phyloP scores from a whole-genome alignment of 108 stramenopile species.

The Discostella pseudostelligera region DNA sequence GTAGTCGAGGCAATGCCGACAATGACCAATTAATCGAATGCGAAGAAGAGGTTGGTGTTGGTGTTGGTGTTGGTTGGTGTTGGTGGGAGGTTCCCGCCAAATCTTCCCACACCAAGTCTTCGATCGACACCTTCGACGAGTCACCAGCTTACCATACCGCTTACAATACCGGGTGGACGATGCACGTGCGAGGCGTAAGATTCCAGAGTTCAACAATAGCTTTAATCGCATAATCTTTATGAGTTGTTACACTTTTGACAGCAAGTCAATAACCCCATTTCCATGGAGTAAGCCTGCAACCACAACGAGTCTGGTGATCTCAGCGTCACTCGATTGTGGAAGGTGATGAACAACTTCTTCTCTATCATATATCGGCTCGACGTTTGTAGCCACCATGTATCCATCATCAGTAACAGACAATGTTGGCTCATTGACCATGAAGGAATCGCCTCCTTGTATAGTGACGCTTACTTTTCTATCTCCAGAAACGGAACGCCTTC shows the following conservation, averaged over 20 bases:
- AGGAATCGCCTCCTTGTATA: slow-evolving; percentile 47
- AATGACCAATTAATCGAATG: too few relatives aligned
- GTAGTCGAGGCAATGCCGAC: too few relatives aligned
- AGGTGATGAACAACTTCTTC: neutral
- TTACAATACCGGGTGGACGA: too few relatives aligned
- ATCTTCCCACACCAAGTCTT: too few relatives aligned
- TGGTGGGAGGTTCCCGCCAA: too few relatives aligned
- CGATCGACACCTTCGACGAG: too few relatives aligned
- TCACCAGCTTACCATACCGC: too few relatives aligned
- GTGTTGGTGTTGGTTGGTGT: too few relatives aligned
- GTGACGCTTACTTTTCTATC: slow-evolving; percentile 45
- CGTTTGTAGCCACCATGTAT: slow-evolving; percentile 43
- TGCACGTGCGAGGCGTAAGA: too few relatives aligned
- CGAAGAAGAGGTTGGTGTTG: too few relatives aligned
- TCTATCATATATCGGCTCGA: neutral
- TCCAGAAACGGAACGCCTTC: slow-evolving; percentile 48
- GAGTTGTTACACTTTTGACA: slow-evolving; percentile 28
- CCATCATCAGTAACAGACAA: slow-evolving; percentile 44
- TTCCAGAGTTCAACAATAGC: too few relatives aligned
- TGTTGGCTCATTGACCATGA: slow-evolving; percentile 28
- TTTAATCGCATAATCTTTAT: too few relatives aligned
- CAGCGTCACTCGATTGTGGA: slow-evolving; percentile 1
- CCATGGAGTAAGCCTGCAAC: slow-evolving; percentile 60
- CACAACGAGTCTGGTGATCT: slow-evolving; percentile 42
- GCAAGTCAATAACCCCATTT: slow-evolving; percentile 48